Evolutionary conservation across 129 eudicot species (phyloP), one percentile per base, ranked within the genome.

Genomic region (Ambrosia trifida): DNA sequence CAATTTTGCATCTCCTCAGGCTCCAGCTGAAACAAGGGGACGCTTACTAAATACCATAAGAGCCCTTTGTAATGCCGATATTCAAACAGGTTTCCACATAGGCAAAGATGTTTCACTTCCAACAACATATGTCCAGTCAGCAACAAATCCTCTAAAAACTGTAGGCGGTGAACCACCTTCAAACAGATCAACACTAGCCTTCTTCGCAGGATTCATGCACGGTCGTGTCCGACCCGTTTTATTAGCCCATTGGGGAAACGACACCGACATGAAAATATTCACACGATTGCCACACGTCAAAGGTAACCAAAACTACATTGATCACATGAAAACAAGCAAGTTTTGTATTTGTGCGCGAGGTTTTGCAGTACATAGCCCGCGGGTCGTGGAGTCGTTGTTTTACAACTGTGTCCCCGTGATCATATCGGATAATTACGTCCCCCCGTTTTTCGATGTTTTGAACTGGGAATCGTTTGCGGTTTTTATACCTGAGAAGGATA

Each of bases 391-490:
- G 70, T 80, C 95, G 17, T 78, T 88, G 18, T 83, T 80, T 65
- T 88, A 78, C 68, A 85, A 88, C 14, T 88, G 91, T 52, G 85
- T 85, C 19, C 91, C 91, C 0, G 91, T 88, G 57, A 83, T 88
- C 72, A 83, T 88, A 59, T 83, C 95, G 1, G 95, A 88, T 54
- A 85, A 85, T 17, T 88, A 83, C 43, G 85, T 88, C 17, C 95
- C 89, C 7, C 95, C 95, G 2, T 85, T 88, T 17, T 79, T 85
- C 47, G 85, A 85, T 83, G 86, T 82, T 24, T 76, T 88, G 85
- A 85, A 88, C 60, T 88, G 95, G 91, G 88, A 88, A 64, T 76
- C 95, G 2, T 81, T 88, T 79, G 79, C 87, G 0, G 89, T 89
- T 51, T 82, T 89, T 18, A 31, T 89, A 4, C 57, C 49, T 36